Evolutionary conservation across 148 eudicot species (phyloP).

Genomic region (Simmondsia chinensis): DNA sequence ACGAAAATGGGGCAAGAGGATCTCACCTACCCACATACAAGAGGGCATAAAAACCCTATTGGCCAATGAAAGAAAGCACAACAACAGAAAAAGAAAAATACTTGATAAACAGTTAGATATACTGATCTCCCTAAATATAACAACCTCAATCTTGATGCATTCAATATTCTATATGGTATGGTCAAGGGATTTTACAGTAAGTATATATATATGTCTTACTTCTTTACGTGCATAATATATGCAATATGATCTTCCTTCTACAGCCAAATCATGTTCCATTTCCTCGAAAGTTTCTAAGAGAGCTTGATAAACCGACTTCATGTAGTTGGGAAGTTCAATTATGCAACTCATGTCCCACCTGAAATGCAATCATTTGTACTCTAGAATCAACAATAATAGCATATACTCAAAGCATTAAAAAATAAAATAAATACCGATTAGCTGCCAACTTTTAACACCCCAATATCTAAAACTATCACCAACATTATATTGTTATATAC

Average conservation of each 20-base stretch:
- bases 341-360: conserved; percentile 20
- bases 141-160: no score
- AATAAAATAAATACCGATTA: not conserved
- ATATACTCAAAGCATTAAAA: not conserved
- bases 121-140: no score
- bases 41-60: no score
- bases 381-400: not conserved
- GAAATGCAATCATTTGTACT: not conserved
- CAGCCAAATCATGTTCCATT: conserved; percentile 12
- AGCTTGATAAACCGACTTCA: conserved; percentile 8
- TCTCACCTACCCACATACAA: no score
- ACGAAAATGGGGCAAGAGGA: no score
- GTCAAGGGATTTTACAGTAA: not conserved
- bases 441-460: no score
- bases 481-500: no score
- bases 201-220: not conserved
- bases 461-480: no score
- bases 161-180: not conserved
- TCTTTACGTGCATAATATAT: conserved; percentile 5
- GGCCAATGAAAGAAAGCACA: no score
- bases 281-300: conserved; percentile 11
- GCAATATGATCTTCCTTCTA: conserved; percentile 10
- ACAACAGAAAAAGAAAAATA: no score
- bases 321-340: conserved; percentile 18
- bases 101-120: no score